Evolutionary conservation across 75 land plant species (phyloP).

Genomic region (Sequoia sempervirens): DNA sequence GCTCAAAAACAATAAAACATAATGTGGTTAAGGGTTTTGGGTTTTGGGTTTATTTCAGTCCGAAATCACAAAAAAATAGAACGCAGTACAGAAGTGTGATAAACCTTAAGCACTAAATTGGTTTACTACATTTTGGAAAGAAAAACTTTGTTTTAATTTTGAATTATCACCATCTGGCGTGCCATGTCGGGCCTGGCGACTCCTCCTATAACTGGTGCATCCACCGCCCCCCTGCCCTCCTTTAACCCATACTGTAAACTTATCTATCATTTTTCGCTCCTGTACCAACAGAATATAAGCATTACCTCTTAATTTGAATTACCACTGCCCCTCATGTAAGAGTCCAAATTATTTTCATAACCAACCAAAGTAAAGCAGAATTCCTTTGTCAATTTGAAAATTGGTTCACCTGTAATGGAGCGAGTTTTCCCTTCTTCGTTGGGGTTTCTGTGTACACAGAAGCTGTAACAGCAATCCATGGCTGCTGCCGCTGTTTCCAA

Average conservation of each 20-base stretch:
- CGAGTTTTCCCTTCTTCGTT: slow-evolving; percentile 6
- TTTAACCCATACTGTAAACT: slow-evolving; percentile 64
- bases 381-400: not conserved
- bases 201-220: slow-evolving; percentile 76
- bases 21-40: too few species aligned
- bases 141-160: not conserved
- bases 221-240: slow-evolving; percentile 97
- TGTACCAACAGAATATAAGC: slow-evolving; percentile 16
- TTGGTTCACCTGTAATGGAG: slow-evolving; percentile 8
- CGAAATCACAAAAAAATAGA: too few species aligned
- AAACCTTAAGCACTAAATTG: not conserved
- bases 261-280: slow-evolving; percentile 87
- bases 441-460: not conserved
- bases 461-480: not conserved
- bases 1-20: too few species aligned
- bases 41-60: too few species aligned
- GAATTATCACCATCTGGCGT: slow-evolving; percentile 66
- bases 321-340: not conserved
- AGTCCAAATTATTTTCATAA: not conserved
- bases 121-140: too few species aligned
- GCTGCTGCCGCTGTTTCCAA: not conserved
- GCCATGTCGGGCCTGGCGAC: slow-evolving; percentile 67
- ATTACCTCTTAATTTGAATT: not conserved
- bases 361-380: not conserved
- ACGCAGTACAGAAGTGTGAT: too few species aligned